Evolutionary conservation across 345 rosid genomes (phyloP).

Genomic region (Ceriops tagal): DNA sequence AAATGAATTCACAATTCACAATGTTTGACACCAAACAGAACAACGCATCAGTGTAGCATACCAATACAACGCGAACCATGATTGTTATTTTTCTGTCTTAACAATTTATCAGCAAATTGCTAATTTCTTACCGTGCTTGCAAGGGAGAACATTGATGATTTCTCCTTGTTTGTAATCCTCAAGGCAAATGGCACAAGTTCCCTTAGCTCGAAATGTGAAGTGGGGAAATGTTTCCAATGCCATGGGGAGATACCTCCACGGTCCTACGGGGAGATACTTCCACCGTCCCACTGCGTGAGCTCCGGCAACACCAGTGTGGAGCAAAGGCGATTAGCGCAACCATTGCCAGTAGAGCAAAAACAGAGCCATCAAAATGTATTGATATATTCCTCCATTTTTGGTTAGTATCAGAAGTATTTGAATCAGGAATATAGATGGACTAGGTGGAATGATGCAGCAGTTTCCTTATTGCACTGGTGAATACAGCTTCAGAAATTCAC

Average conservation of each 20-base stretch:
- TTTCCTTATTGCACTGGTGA: constrained; percentile 44
- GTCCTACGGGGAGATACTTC: constrained; percentile 22
- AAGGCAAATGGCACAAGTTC: constrained; percentile 71
- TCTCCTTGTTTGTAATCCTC: constrained; percentile 74
- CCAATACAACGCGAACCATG: not conserved
- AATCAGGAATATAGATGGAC: too few species aligned
- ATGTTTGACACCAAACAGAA: not conserved
- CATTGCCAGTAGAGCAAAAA: constrained; percentile 41
- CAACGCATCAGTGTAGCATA: not conserved
- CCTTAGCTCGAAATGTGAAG: constrained; percentile 46
- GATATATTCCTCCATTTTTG: constrained; percentile 61
- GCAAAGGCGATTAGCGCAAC: constrained; percentile 37
- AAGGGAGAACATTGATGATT: constrained; percentile 57
- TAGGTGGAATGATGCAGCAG: constrained; percentile 52
- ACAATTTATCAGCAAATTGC: not conserved
- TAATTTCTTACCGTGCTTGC: constrained; percentile 58
- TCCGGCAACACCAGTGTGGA: constrained; percentile 44
- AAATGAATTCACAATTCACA: constrained; percentile 7
- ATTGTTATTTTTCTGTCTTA: not conserved
- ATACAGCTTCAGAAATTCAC: constrained; percentile 42
- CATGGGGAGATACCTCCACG: constrained; percentile 31
- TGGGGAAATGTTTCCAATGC: constrained; percentile 51
- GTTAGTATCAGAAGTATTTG: constrained; percentile 8
- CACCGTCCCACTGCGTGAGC: constrained; percentile 31
- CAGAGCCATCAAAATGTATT: constrained; percentile 44